Conservation (phyloP, 495 filamentous ascomycete species). For the Hypoxylon intermedium region DNA sequence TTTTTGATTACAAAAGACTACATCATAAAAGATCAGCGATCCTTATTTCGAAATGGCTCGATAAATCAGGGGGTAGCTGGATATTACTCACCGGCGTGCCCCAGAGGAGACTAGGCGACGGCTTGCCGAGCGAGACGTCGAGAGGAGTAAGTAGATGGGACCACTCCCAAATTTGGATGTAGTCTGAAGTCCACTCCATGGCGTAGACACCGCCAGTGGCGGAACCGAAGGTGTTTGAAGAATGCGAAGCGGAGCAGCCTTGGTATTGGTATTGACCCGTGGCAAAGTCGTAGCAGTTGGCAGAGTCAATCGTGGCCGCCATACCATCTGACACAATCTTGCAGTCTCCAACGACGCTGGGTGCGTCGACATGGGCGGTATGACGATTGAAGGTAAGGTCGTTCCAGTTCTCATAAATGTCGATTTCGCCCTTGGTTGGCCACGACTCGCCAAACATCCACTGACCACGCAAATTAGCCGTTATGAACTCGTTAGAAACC, state of each 20-base stretch:
- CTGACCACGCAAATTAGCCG: constrained; percentile 44
- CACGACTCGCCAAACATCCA: constrained; percentile 80
- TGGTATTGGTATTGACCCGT: constrained; percentile 38
- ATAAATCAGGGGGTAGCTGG: too few relatives aligned
- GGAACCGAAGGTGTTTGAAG: constrained; percentile 70
- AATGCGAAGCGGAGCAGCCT: constrained; percentile 48
- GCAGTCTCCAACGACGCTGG: constrained; percentile 65
- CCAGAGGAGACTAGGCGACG: constrained; percentile 65
- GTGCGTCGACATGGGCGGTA: constrained; percentile 73
- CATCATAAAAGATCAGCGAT: neutral
- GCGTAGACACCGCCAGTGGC: constrained; percentile 72
- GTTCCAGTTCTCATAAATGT: constrained; percentile 89
- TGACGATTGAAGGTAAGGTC: constrained; percentile 66
- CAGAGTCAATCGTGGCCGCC: constrained; percentile 54
- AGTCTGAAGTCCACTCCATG: constrained; percentile 70
- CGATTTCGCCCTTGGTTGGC: constrained; percentile 83
- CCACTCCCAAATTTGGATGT: constrained; percentile 79
- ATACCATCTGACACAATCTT: constrained; percentile 54
- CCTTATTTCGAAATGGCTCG: too few relatives aligned
- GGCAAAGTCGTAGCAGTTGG: constrained; percentile 62
- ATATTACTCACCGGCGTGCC: constrained; percentile 59
- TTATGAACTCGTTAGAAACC: too few relatives aligned
- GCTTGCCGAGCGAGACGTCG: constrained; percentile 60
- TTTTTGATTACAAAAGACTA: constrained; percentile 26
- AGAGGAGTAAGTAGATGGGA: constrained; percentile 56